Conservation (phyloP, 805 yeast genomes). For the Wickerhamomyces ciferrii region DNA sequence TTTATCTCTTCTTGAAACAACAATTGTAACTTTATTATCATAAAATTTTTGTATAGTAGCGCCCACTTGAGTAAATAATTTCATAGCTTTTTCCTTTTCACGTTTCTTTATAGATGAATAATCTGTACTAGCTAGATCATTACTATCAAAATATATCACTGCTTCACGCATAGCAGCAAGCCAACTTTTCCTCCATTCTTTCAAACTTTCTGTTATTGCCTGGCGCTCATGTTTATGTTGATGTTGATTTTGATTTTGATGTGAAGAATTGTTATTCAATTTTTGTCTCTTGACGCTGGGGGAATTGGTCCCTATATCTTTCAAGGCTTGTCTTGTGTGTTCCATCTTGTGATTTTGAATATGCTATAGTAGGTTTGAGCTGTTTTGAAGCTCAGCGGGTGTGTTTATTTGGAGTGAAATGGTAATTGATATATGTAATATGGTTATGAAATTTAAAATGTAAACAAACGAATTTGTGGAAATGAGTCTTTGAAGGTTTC, state of each 20-base stretch:
- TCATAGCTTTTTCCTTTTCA: slow-evolving; percentile 29
- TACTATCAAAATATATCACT: slow-evolving; percentile 51
- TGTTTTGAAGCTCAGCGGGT: not conserved
- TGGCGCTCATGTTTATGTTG: slow-evolving; percentile 5
- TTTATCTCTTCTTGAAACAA: slow-evolving; percentile 61
- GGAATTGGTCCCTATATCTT: slow-evolving; percentile 21
- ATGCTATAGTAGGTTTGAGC: not conserved
- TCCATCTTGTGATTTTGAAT: slow-evolving; percentile 9
- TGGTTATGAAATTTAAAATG: too few relatives aligned
- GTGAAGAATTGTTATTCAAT: slow-evolving; percentile 3
- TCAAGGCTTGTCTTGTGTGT: slow-evolving; percentile 13
- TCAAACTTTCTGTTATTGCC: slow-evolving; percentile 25
- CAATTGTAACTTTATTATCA: slow-evolving; percentile 59
- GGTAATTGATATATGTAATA: too few relatives aligned
- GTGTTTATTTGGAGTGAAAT: not conserved
- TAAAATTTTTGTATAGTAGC: slow-evolving; percentile 57
- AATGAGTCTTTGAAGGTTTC: not conserved
- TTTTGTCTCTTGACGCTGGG: slow-evolving; percentile 23
- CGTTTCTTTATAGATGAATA: slow-evolving; percentile 9
- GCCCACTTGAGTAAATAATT: slow-evolving; percentile 33
- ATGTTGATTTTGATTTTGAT: slow-evolving; percentile 2
- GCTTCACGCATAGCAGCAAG: slow-evolving; percentile 49
- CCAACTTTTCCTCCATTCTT: slow-evolving; percentile 59
- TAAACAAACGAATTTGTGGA: not conserved
- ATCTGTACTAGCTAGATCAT: slow-evolving; percentile 25